Percentiles rank a stretch among this genome's conserved stretches.
phyloP scores from a whole-genome alignment of 1,284 basidiomycete genomes.

The Mycosarcoma maydis region DNA sequence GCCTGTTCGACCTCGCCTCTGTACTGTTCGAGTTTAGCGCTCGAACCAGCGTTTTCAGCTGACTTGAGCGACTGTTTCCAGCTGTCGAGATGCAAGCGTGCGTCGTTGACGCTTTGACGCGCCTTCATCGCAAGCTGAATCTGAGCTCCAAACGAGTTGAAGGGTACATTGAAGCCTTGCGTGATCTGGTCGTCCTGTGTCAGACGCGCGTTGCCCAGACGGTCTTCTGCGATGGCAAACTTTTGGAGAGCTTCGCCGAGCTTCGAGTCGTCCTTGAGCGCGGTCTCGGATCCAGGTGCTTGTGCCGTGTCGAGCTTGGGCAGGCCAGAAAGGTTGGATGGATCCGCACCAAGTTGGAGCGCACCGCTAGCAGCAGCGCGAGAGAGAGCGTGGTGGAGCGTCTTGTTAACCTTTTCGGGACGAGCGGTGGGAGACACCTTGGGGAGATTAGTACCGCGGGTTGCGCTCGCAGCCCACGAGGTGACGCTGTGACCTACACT shows the following conservation, averaged over 20 bases:
- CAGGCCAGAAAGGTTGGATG: conserved; percentile 52
- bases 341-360: conserved; percentile 69
- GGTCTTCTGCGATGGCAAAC: conserved; percentile 86
- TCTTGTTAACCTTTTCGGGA: conserved; percentile 74
- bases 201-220: conserved; percentile 83
- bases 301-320: conserved; percentile 42
- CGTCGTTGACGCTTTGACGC: conserved; percentile 61
- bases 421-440: conserved; percentile 71
- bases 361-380: conserved; percentile 82
- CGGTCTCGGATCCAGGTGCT: conserved; percentile 26
- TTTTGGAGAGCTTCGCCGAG: conserved; percentile 77
- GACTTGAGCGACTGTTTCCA: conserved; percentile 63
- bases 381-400: conserved; percentile 89
- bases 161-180: conserved; percentile 83
- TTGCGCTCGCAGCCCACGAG: conserved; percentile 88
- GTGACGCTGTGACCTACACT: conserved; percentile 79
- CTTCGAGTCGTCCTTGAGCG: conserved; percentile 49
- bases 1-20: conserved; percentile 64
- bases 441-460: conserved; percentile 76
- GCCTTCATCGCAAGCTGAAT: conserved; percentile 64
- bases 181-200: conserved; percentile 82
- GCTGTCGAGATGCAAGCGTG: conserved; percentile 63
- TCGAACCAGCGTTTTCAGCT: conserved; percentile 49
- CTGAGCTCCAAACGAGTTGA: conserved; percentile 70
- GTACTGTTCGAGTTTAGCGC: conserved; percentile 55